A percentile compares a stretch with the other conserved stretches of the same genome.
Evolutionary conservation across 345 rosid species (phyloP).

Genomic region (Turritis glabra): DNA sequence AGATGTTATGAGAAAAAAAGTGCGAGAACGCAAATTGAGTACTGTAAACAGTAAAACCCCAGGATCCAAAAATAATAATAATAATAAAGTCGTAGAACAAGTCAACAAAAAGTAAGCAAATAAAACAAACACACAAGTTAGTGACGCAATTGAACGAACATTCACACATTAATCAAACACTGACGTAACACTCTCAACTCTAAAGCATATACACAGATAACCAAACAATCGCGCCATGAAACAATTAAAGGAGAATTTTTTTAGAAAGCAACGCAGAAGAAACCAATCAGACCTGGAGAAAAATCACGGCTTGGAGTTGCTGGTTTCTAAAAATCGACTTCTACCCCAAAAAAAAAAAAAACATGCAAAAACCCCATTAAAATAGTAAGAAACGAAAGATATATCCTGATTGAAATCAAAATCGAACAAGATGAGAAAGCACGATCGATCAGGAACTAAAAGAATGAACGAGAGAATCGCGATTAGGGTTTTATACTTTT

Average conservation of each 20-base stretch:
- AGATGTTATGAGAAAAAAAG: background rate
- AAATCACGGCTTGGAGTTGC: conserved; percentile 18
- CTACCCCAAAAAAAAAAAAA: background rate
- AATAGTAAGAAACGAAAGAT: too few relatives aligned
- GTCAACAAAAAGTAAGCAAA: background rate
- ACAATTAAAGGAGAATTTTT: too few relatives aligned
- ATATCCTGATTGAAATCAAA: too few relatives aligned
- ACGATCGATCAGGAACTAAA: background rate
- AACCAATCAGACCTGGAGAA: conserved; percentile 16
- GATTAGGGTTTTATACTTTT: conserved; percentile 16
- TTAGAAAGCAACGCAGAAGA: background rate
- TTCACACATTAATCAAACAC: background rate
- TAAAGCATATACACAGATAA: too few relatives aligned
- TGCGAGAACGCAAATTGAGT: background rate
- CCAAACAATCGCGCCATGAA: too few relatives aligned
- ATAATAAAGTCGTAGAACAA: background rate
- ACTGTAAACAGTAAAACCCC: background rate
- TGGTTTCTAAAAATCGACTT: background rate
- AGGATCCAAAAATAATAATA: background rate
- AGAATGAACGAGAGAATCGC: background rate
- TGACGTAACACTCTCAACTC: conserved; percentile 9
- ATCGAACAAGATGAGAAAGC: too few relatives aligned
- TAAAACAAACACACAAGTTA: background rate
- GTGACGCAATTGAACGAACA: background rate
- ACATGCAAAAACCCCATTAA: background rate